Percentiles rank a stretch among this genome's conserved stretches.
These are phyloP conservation scores for Dendryphion nanum DNA, from an alignment of 2,329 filamentous ascomycete species.

Conservation along the genomic window DNA sequence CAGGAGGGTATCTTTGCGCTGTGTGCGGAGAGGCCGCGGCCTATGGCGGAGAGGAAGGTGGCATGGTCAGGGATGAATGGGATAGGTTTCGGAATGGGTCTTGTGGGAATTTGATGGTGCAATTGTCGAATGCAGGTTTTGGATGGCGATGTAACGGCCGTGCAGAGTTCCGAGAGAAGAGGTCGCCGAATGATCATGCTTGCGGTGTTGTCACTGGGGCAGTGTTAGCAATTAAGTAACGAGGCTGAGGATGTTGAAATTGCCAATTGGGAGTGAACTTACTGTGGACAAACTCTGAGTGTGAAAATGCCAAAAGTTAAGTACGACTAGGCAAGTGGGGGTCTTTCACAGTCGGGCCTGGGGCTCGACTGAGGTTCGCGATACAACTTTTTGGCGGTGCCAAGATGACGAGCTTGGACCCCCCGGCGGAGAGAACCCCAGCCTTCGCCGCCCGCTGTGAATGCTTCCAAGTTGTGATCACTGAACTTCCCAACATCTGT, in stretches of 20 bases:
- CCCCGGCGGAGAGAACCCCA: no score
- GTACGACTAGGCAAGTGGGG: no score
- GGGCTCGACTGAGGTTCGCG: not conserved
- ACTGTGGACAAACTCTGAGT: no score
- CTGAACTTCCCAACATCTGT: no score
- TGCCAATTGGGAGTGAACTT: not conserved
- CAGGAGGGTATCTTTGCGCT: conserved; percentile 84
- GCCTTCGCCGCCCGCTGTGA: no score
- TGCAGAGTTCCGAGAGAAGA: conserved; percentile 23
- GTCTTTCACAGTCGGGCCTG: not conserved
- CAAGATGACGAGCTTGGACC: no score
- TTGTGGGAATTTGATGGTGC: conserved; percentile 41
- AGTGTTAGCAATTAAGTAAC: not conserved
- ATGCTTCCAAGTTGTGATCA: no score
- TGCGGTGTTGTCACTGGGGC: conserved; percentile 7
- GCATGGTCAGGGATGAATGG: conserved; percentile 81
- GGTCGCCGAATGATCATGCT: conserved; percentile 38
- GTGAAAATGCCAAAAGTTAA: no score
- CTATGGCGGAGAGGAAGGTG: conserved; percentile 89
- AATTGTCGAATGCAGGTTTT: conserved; percentile 34
- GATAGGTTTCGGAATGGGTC: conserved; percentile 66
- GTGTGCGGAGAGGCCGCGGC: conserved; percentile 79
- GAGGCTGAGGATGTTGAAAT: not conserved
- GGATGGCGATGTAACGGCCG: conserved; percentile 20
- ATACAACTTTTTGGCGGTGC: not conserved